Base-by-base conservation (phyloP, 2,329 filamentous ascomycete species). In the Dryadomyces quercus-mongolicae region DNA sequence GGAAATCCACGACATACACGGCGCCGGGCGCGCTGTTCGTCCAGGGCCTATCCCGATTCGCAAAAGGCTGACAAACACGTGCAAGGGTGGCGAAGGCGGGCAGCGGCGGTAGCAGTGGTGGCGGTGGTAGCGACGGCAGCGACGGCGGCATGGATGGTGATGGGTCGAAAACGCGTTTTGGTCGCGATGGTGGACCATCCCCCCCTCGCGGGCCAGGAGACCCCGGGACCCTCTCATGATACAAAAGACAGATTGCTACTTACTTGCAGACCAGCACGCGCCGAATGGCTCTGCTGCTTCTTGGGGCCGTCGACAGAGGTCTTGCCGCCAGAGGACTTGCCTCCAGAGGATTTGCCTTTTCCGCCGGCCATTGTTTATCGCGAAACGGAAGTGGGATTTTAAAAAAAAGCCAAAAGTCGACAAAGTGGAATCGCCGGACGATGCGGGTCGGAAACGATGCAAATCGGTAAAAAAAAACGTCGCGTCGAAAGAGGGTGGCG, bases 231-330 rank as follows among this genome's bases (percentile, higher is more conserved):
- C 25, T 31, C 25, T 31, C 25, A 31, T 4, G 25, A 31, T 8
- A 31, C 36, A 40, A 40, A 51, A 45, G 49, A 54, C 57, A 66
- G 20, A 9, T 48, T 45, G 25, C 25, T 31, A 74, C 88, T 79
- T 78, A 96, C 91, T 86, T 96, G 91, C 63, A 96, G 81, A 68
- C 91, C 91, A 69, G 91, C 91, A 72, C 93, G 91, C 67, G 89
- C 88, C 65, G 90, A 95, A 77, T 95, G 91, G 75, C 93, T 95
- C 75, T 94, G 88, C 67, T 88, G 85, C 77, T 95, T 95, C 76
- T 87, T 88, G 68, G 83, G 74, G 54, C 78, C 80, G 62, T 84
- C 84, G 65, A 78, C 73, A 57, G 74, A 74, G 51, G 76, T 78
- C 78, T 93, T 93, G 64, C 88, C 87, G 64, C 88, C 88, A 56